phyloP scores from a whole-genome alignment of 768 basidiomycete species.

The Russula griseocarnosa region DNA sequence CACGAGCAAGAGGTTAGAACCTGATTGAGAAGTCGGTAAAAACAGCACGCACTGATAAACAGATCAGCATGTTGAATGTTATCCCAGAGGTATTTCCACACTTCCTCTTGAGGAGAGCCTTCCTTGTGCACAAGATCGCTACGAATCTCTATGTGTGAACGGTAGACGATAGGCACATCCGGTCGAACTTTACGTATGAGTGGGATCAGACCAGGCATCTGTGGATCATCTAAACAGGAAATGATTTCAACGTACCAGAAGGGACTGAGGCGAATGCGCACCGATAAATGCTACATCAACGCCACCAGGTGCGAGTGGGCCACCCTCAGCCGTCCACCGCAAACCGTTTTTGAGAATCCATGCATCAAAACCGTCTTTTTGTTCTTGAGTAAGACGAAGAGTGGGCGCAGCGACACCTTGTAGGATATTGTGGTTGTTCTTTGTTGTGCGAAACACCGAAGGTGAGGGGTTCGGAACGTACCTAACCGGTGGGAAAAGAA shows the following conservation, averaged over 20 bases:
- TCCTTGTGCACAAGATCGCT: constrained; percentile 72
- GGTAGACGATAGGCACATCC: constrained; percentile 84
- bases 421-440: constrained; percentile 93
- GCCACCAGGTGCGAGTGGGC: constrained; percentile 76
- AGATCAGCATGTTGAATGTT: constrained; percentile 86
- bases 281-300: constrained; percentile 89
- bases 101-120: constrained; percentile 82
- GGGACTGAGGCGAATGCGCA: constrained; percentile 32
- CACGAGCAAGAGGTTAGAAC: constrained; percentile 3
- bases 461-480: constrained; percentile 89
- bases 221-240: constrained; percentile 64
- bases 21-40: background rate
- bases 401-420: constrained; percentile 86
- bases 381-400: constrained; percentile 71
- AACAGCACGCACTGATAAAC: constrained; percentile 67
- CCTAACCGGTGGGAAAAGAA: constrained; percentile 40
- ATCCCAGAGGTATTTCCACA: constrained; percentile 94
- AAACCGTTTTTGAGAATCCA: constrained; percentile 91
- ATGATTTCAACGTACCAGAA: background rate
- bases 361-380: constrained; percentile 74
- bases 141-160: constrained; percentile 92
- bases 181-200: constrained; percentile 83
- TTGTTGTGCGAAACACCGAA: constrained; percentile 86
- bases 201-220: constrained; percentile 92
- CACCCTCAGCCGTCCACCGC: constrained; percentile 82